Evolutionary conservation across 257 asterid species (phyloP).

Genomic region (Solanum etuberosum): DNA sequence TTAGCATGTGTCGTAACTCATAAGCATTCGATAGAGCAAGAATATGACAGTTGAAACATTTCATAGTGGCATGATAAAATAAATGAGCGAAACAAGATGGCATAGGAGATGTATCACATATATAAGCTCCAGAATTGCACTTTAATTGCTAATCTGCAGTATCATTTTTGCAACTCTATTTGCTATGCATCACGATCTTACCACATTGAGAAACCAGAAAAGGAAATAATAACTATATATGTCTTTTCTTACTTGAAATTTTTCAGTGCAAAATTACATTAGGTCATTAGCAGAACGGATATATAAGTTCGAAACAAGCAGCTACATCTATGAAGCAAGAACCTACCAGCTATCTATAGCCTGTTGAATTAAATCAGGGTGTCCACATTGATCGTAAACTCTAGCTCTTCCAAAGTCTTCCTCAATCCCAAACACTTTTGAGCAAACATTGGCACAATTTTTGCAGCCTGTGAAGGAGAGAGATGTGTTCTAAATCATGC

Average conservation of each 20-base stretch:
- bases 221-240: neutral
- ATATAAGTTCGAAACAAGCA: neutral
- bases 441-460: slow-evolving; percentile 85
- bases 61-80: neutral
- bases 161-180: neutral
- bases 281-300: neutral
- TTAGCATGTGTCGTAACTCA: neutral
- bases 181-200: neutral
- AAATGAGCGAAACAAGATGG: neutral
- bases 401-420: slow-evolving; percentile 99
- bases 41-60: neutral
- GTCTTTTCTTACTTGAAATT: neutral
- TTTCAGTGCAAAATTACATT: neutral
- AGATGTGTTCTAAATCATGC: neutral
- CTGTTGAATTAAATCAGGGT: slow-evolving; percentile 53
- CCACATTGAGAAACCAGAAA: neutral
- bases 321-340: neutral
- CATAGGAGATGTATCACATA: neutral
- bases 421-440: slow-evolving; percentile 69
- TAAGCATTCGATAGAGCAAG: neutral
- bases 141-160: neutral
- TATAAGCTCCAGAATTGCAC: neutral
- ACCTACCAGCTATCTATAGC: slow-evolving; percentile 93
- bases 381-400: slow-evolving; percentile 69
- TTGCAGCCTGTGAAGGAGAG: slow-evolving; percentile 61